Conservation (phyloP, 2,329 filamentous ascomycete species). For the Akanthomyces dipterigenus region DNA sequence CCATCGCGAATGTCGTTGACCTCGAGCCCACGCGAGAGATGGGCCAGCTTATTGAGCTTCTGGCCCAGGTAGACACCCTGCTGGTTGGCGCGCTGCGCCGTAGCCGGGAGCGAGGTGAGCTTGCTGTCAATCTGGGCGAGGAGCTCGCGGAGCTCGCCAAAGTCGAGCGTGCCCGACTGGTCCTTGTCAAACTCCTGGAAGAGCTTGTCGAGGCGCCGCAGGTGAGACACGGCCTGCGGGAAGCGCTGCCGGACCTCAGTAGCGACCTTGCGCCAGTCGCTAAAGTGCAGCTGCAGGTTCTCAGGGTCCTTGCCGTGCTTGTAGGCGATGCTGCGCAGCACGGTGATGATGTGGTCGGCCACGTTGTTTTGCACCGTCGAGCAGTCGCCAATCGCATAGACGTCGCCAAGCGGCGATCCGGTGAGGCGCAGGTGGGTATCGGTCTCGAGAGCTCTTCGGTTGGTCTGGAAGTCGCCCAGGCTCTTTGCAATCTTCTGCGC, state of each 20-base stretch:
- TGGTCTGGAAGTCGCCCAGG: slow-evolving; percentile 70
- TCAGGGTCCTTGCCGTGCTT: slow-evolving; percentile 87
- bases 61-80: slow-evolving; percentile 88
- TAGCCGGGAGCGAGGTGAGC: slow-evolving; percentile 88
- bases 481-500: slow-evolving; percentile 70
- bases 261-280: slow-evolving; percentile 82
- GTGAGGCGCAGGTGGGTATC: slow-evolving; percentile 87
- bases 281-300: slow-evolving; percentile 77
- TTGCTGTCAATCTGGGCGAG: slow-evolving; percentile 90
- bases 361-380: slow-evolving; percentile 96
- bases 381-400: slow-evolving; percentile 96
- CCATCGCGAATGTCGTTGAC: slow-evolving; percentile 81
- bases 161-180: slow-evolving; percentile 87
- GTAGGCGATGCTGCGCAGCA: slow-evolving; percentile 83
- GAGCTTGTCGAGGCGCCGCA: slow-evolving; percentile 82
- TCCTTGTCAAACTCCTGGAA: slow-evolving; percentile 92
- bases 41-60: slow-evolving; percentile 89
- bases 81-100: slow-evolving; percentile 92
- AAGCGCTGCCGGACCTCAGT: slow-evolving; percentile 80
- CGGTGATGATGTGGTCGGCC: slow-evolving; percentile 82
- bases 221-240: slow-evolving; percentile 80
- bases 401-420: slow-evolving; percentile 83
- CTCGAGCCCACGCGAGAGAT: slow-evolving; percentile 64
- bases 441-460: slow-evolving; percentile 87
- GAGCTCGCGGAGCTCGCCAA: slow-evolving; percentile 82